Base-by-base conservation (phyloP, 352 stramenopile genomes). In the Phytophthora foliorum region DNA sequence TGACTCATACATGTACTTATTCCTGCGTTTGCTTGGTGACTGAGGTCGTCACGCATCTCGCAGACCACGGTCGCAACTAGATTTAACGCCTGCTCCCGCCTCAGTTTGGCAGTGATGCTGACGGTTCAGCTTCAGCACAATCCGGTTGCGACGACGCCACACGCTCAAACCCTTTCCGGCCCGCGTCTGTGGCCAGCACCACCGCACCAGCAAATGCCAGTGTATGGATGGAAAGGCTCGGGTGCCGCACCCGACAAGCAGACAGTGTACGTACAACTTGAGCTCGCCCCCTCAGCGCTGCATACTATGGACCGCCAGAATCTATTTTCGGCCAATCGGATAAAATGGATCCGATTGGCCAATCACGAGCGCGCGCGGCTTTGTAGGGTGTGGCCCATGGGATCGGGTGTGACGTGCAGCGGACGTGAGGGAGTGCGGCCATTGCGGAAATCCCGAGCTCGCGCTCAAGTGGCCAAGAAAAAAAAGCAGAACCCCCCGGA, bases 361-460 rank as follows among this genome's bases (percentile, higher is more conserved):
- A 69, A 57, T 67, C 50, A 44, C 22, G 7, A 4, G 16, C 13
- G 21, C 58, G 3, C 60, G 31, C 38, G 38, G 39, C 56, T 54
- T 72, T 72, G 60, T 54, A 64, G 60, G 53, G 66, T 70, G 44
- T 46, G 51, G 38, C 39, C 14, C 25, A 34, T 55, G 57, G 32
- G 39, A 21, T 51, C 38, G 7, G n/a, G 44, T 60, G 38, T 72
- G 65, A 74, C 60, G 61, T 63, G 61, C 62, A 66, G 31, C 51
- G 21, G 66, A 70, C 52, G 54, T 70, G 67, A 60, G 54, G 24
- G 19, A 19, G n/a, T 27, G 21, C 21, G 14, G 14, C 25, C 68
- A 72, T 75, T 75, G 68, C 56, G 51, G 57, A 75, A 75, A 54
- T 57, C 56, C 19, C 55, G 32, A 69, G 67, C 55, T 68, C 27